phyloP scores from a whole-genome alignment of 164 flowering plant species.

The Stephania cephalantha region DNA sequence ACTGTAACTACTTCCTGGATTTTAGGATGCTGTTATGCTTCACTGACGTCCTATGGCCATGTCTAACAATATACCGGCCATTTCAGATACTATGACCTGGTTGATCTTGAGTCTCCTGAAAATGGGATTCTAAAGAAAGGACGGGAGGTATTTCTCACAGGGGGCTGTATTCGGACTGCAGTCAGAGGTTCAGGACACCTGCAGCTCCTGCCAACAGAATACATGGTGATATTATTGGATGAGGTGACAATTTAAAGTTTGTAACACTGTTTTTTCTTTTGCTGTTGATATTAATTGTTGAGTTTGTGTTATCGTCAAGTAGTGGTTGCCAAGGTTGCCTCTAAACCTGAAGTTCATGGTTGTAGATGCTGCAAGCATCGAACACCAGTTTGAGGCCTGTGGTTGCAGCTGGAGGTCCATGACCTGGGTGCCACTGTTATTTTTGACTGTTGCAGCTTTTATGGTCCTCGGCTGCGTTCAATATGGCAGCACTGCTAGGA shows the following conservation, averaged over 20 bases:
- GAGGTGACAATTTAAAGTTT: conserved; percentile 45
- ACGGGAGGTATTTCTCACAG: conserved; percentile 76
- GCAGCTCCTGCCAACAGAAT: conserved; percentile 87
- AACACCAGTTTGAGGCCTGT: neutral
- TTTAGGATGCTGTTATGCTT: neutral
- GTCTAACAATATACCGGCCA: neutral
- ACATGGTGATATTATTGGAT: conserved; percentile 69
- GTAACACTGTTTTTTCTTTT: neutral
- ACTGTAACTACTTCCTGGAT: neutral
- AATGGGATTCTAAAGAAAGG: conserved; percentile 74
- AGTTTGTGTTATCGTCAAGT: neutral
- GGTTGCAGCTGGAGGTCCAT: neutral
- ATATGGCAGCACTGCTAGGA: neutral
- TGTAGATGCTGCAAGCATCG: neutral
- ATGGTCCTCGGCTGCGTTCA: neutral
- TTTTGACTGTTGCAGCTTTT: neutral
- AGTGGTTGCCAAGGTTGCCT: neutral
- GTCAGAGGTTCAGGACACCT: conserved; percentile 50
- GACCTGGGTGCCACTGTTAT: neutral
- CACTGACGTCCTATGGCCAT: conserved; percentile 9
- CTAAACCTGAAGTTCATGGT: neutral
- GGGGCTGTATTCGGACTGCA: conserved; percentile 71
- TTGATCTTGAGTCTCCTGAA: conserved; percentile 26
- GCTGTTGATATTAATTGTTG: neutral
- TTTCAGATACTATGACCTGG: conserved; percentile 71